Evolutionary conservation across 108 stramenopile genomes (phyloP).

Genomic region (Skeletonema grethae): DNA sequence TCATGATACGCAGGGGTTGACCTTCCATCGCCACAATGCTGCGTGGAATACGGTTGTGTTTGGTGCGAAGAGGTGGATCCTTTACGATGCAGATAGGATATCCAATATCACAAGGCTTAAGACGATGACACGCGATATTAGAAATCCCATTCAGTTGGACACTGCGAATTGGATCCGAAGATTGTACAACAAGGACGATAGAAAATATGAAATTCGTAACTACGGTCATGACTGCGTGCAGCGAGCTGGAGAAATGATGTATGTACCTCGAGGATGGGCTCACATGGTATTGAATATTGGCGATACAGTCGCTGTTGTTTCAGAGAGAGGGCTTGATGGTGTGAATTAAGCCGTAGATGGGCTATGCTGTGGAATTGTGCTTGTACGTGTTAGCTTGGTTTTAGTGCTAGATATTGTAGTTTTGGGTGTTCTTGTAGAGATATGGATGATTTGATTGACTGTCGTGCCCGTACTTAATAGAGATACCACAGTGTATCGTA

Average conservation of each 20-base stretch:
- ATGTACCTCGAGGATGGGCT: constrained; percentile 96
- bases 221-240: constrained; percentile 93
- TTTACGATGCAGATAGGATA: constrained; percentile 97
- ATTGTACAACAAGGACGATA: constrained; percentile 39
- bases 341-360: not conserved
- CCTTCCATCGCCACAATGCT: constrained; percentile 67
- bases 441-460: too few species aligned
- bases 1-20: constrained; percentile 43
- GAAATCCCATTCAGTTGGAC: constrained; percentile 32
- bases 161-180: constrained; percentile 34
- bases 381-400: too few species aligned
- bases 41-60: constrained; percentile 97
- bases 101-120: constrained; percentile 88
- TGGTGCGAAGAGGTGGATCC: constrained; percentile 96
- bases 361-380: too few species aligned
- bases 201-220: constrained; percentile 35
- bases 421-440: too few species aligned
- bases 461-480: too few species aligned
- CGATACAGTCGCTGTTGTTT: constrained; percentile 89
- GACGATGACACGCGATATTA: constrained; percentile 75
- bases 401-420: not conserved
- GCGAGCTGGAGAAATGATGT: constrained; percentile 94
- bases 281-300: constrained; percentile 97
- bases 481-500: too few species aligned
- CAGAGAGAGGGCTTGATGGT: constrained; percentile 37